phyloP scores from a whole-genome alignment of 176 grass and related monocot genomes.

The Zizania latifolia region DNA sequence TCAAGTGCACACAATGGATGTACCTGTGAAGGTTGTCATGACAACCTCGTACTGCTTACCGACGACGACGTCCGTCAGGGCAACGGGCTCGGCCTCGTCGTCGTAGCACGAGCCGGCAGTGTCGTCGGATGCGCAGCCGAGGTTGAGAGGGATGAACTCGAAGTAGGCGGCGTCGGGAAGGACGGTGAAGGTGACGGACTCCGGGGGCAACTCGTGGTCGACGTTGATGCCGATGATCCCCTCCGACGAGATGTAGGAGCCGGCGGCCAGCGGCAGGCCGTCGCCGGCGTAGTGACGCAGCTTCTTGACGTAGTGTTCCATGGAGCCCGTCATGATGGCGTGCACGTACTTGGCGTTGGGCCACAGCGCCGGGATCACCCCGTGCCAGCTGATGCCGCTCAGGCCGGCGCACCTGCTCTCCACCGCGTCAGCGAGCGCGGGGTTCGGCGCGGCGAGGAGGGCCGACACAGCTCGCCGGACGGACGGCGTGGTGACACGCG shows the following conservation, averaged over 20 bases:
- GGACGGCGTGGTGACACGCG: conserved; percentile 39
- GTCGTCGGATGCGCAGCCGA: background rate
- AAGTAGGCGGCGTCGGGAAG: conserved; percentile 84
- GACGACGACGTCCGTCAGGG: conserved; percentile 61
- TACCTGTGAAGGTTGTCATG: conserved; percentile 88
- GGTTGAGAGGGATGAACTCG: conserved; percentile 71
- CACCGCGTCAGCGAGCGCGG: conserved; percentile 55
- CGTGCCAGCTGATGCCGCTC: conserved; percentile 62
- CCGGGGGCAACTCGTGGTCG: conserved; percentile 50
- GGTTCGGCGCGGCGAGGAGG: conserved; percentile 42
- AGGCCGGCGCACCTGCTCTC: conserved; percentile 31
- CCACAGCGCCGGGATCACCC: conserved; percentile 81
- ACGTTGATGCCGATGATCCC: conserved; percentile 67
- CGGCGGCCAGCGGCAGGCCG: conserved; percentile 55
- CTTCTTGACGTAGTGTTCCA: conserved; percentile 84
- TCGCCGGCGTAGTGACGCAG: conserved; percentile 70
- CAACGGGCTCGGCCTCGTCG: conserved; percentile 43
- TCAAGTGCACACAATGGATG: no score
- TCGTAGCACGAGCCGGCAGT: background rate
- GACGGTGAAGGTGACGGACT: conserved; percentile 55
- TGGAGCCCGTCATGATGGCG: conserved; percentile 83
- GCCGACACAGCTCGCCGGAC: conserved; percentile 53
- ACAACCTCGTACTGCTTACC: conserved; percentile 80
- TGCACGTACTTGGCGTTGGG: conserved; percentile 74
- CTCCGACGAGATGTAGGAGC: conserved; percentile 72